These are phyloP conservation scores for Hyparrhenia diplandra DNA, from an alignment of 176 grass and related monocot species.

Conservation along the genomic window DNA sequence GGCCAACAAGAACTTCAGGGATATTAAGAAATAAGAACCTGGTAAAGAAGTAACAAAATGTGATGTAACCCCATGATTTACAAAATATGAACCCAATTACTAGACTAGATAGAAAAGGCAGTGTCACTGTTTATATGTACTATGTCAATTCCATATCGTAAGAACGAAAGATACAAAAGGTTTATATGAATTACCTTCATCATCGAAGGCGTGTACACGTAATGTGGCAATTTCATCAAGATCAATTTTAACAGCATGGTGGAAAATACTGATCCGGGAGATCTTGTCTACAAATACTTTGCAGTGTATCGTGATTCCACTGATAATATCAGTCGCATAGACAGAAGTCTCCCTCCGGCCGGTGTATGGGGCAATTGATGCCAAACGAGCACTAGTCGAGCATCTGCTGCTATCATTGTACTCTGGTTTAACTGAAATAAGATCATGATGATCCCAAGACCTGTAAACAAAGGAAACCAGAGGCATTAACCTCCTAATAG, in stretches of 20 bases:
- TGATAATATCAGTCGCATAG: slow-evolving; percentile 83
- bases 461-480: slow-evolving; percentile 25
- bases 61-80: neutral
- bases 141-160: neutral
- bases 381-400: slow-evolving; percentile 74
- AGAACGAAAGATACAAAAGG: neutral
- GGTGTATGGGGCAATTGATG: slow-evolving; percentile 69
- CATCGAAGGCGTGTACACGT: slow-evolving; percentile 75
- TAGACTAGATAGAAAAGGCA: neutral
- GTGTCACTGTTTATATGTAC: neutral
- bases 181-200: slow-evolving; percentile 55
- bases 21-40: neutral
- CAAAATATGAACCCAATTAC: neutral
- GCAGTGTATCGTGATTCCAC: slow-evolving; percentile 76
- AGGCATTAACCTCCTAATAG: neutral
- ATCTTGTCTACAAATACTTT: slow-evolving; percentile 88
- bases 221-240: slow-evolving; percentile 85
- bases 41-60: neutral
- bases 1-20: neutral
- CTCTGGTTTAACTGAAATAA: slow-evolving; percentile 85
- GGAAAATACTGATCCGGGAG: slow-evolving; percentile 84
- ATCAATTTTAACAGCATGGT: slow-evolving; percentile 92
- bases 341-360: slow-evolving; percentile 93
- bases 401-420: slow-evolving; percentile 79
- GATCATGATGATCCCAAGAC: slow-evolving; percentile 93